These are phyloP conservation scores for Cymodocea nodosa DNA, from an alignment of 116 monocot genomes.

Conservation along the genomic window DNA sequence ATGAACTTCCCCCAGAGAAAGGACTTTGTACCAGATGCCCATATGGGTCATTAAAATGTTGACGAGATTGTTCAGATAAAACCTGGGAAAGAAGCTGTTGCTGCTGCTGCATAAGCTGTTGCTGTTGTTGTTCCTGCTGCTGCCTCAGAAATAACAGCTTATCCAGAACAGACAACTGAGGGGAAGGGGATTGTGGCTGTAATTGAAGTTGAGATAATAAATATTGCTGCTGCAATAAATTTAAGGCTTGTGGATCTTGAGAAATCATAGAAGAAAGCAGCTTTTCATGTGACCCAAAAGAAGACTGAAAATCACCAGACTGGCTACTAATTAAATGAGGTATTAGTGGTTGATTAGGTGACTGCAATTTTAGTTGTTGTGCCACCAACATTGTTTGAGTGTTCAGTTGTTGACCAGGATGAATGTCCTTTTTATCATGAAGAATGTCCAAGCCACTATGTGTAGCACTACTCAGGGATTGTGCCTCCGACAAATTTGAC, in stretches of 20 bases:
- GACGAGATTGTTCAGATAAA: constrained; percentile 39
- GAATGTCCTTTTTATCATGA: constrained; percentile 32
- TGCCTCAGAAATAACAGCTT: constrained; percentile 59
- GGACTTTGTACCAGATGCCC: constrained; percentile 11
- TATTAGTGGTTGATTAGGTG: constrained; percentile 31
- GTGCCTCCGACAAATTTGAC: constrained; percentile 34
- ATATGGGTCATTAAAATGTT: constrained; percentile 30
- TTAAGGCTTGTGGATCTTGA: constrained; percentile 57
- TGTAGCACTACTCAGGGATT: constrained; percentile 16
- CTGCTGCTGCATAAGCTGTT: constrained; percentile 30
- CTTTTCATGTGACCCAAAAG: constrained; percentile 31
- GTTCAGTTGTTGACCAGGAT: constrained; percentile 31
- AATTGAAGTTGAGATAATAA: constrained; percentile 61
- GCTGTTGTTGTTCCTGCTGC: constrained; percentile 54
- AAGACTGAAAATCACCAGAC: constrained; percentile 20
- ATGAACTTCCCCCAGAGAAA: constrained; percentile 8
- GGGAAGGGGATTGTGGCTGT: constrained; percentile 39
- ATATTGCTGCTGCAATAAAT: constrained; percentile 72
- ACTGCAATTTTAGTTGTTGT: constrained; percentile 42
- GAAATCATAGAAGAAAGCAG: constrained; percentile 37
- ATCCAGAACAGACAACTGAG: constrained; percentile 47
- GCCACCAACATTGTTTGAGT: constrained; percentile 34
- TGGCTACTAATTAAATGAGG: constrained; percentile 36
- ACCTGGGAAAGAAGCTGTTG: constrained; percentile 66
- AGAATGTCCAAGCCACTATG: constrained; percentile 31